These are phyloP conservation scores for Clavispora phyllophila DNA, from an alignment of 805 yeast species.

Conservation along the genomic window DNA sequence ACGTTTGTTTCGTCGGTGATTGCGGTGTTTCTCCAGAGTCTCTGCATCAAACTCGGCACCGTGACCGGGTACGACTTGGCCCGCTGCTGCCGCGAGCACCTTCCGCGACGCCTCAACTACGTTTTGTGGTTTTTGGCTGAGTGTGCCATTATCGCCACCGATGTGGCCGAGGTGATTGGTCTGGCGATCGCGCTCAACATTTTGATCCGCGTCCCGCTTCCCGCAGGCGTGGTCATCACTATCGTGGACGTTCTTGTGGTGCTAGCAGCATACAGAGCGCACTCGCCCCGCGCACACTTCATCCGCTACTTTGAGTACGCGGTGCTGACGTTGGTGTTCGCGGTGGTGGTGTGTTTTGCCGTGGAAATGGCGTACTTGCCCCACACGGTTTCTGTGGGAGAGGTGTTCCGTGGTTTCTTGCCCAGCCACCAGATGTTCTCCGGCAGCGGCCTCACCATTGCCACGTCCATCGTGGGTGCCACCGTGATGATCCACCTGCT, in stretches of 20 bases:
- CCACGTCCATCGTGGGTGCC: constrained; percentile 45
- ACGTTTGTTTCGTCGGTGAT: constrained; percentile 40
- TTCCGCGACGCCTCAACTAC: constrained; percentile 37
- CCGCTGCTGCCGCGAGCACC: constrained; percentile 35
- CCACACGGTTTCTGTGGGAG: constrained; percentile 19
- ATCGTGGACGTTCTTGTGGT: constrained; percentile 43
- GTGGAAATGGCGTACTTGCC: constrained; percentile 38
- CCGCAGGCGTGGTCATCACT: constrained; percentile 46
- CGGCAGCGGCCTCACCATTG: constrained; percentile 41
- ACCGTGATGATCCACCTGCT: constrained; percentile 51
- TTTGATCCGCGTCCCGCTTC: constrained; percentile 38
- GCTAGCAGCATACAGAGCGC: constrained; percentile 43
- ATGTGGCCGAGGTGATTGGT: constrained; percentile 51
- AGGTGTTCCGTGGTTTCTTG: constrained; percentile 39
- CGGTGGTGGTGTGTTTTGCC: constrained; percentile 42
- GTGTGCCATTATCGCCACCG: constrained; percentile 47
- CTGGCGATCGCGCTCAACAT: constrained; percentile 48
- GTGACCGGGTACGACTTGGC: constrained; percentile 48
- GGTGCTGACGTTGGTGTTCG: constrained; percentile 39
- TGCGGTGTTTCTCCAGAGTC: constrained; percentile 42
- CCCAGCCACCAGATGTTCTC: constrained; percentile 41
- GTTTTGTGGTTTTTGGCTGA: constrained; percentile 41
- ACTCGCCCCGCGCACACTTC: constrained; percentile 32
- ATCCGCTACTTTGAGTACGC: constrained; percentile 36
- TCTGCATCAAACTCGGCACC: constrained; percentile 44